These are phyloP conservation scores for Penicillium sp. DNA, from an alignment of 2,329 filamentous ascomycete genomes.

Conservation along the genomic window DNA sequence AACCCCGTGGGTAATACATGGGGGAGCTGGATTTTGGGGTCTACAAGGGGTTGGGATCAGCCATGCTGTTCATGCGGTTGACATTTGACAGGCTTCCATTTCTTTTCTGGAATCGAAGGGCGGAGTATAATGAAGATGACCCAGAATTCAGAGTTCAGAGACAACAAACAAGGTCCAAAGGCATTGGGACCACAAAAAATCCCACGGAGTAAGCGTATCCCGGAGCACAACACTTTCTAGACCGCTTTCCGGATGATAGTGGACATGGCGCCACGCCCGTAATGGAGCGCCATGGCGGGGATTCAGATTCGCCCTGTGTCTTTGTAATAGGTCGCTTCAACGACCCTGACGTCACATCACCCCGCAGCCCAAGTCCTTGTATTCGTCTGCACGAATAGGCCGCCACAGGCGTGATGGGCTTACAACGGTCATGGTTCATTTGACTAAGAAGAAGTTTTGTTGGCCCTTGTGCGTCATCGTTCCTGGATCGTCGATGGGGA, in stretches of 20 bases:
- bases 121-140: too few species aligned
- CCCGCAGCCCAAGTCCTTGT: not conserved
- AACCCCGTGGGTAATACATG: not conserved
- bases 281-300: conserved; percentile 10
- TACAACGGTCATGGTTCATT: not conserved
- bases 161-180: not conserved
- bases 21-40: conserved; percentile 1
- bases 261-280: conserved; percentile 20
- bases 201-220: conserved; percentile 10
- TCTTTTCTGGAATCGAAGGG: conserved; percentile 17
- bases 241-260: conserved; percentile 18
- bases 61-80: conserved; percentile 6
- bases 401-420: too few species aligned
- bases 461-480: conserved; percentile 3
- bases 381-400: too few species aligned
- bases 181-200: not conserved
- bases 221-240: conserved; percentile 18
- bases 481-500: conserved; percentile 9
- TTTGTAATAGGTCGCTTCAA: conserved; percentile 2
- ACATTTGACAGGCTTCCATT: conserved; percentile 10
- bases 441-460: not conserved
- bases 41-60: conserved; percentile 9
- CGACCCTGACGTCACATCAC: conserved; percentile 21
- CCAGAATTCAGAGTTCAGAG: too few species aligned
- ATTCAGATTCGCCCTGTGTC: conserved; percentile 6